Evolutionary conservation across 805 yeast genomes (phyloP).

Genomic region (Candida andamanensis): DNA sequence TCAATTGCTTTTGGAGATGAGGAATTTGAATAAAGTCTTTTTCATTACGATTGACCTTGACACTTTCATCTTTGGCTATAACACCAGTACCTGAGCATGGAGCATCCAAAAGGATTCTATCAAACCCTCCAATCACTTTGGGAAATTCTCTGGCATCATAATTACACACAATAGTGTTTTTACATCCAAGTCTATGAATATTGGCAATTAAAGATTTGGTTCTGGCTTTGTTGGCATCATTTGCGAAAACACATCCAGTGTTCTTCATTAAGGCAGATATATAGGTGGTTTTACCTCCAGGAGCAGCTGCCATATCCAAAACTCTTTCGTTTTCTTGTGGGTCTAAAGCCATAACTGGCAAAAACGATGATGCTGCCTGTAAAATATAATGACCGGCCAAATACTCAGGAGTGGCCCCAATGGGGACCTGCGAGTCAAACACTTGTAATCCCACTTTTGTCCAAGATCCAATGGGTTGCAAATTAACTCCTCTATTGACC

Average conservation of each 20-base stretch:
- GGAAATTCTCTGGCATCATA: conserved; percentile 99
- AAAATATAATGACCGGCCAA: conserved; percentile 95
- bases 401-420: conserved; percentile 99
- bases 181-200: conserved; percentile 94
- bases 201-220: conserved; percentile 95
- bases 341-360: conserved; percentile 95
- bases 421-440: conserved; percentile 98
- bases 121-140: conserved; percentile 96
- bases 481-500: conserved; percentile 93
- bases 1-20: conserved; percentile 89
- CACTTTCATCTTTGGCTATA: conserved; percentile 93
- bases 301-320: conserved; percentile 99
- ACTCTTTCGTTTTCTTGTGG: conserved; percentile 97
- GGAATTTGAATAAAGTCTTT: conserved; percentile 96
- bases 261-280: conserved; percentile 95
- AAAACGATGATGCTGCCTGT: conserved; percentile 97
- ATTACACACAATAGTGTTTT: conserved; percentile 92
- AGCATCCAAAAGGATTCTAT: conserved; percentile 90
- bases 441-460: conserved; percentile 96
- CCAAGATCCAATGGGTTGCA: conserved; percentile 97
- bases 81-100: conserved; percentile 99
- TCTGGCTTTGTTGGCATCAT: conserved; percentile 94
- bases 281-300: conserved; percentile 98
- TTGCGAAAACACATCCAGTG: conserved; percentile 96
- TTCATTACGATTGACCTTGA: conserved; percentile 88